Evolutionary conservation across 2,329 filamentous ascomycete genomes (phyloP).

Genomic region (Fusarium anguioides): DNA sequence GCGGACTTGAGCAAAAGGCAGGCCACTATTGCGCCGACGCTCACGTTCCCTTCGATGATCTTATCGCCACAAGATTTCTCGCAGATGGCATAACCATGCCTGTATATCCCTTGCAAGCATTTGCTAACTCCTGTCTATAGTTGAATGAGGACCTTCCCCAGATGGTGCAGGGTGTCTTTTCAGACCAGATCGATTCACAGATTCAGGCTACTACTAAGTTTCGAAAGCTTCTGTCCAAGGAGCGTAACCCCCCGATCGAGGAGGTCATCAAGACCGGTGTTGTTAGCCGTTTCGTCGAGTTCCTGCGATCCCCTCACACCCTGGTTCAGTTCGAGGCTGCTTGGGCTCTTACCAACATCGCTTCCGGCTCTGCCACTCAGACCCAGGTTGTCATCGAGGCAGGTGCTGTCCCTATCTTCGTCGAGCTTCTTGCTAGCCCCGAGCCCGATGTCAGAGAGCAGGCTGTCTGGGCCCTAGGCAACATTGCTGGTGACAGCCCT

Average conservation of each 20-base stretch:
- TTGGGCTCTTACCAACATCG: slow-evolving; percentile 99
- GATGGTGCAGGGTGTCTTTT: slow-evolving; percentile 98
- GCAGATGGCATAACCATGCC: slow-evolving; percentile 7
- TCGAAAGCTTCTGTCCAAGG: slow-evolving; percentile 96
- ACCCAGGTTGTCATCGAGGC: slow-evolving; percentile 99
- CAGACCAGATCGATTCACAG: slow-evolving; percentile 97
- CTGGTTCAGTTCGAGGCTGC: slow-evolving; percentile 99
- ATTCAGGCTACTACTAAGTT: slow-evolving; percentile 99
- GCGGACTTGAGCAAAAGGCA: slow-evolving; percentile 30
- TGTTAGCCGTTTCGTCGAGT: slow-evolving; percentile 96
- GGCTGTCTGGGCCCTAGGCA: slow-evolving; percentile 97
- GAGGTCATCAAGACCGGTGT: slow-evolving; percentile 99
- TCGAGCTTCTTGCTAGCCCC: slow-evolving; percentile 92
- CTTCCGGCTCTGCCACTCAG: slow-evolving; percentile 94
- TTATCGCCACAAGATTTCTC: not conserved
- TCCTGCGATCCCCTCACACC: slow-evolving; percentile 96
- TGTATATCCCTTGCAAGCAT: slow-evolving; percentile 5
- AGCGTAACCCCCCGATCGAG: slow-evolving; percentile 98
- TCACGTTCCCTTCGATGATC: slow-evolving; percentile 22
- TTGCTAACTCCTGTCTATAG: slow-evolving; percentile 59
- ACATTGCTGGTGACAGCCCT: slow-evolving; percentile 98
- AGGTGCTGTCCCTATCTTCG: slow-evolving; percentile 97
- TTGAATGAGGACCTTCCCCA: slow-evolving; percentile 97
- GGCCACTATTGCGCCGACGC: slow-evolving; percentile 1
- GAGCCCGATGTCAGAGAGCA: slow-evolving; percentile 98